phyloP scores from a whole-genome alignment of 495 filamentous ascomycete genomes.

The Penicillium longicatenatum region DNA sequence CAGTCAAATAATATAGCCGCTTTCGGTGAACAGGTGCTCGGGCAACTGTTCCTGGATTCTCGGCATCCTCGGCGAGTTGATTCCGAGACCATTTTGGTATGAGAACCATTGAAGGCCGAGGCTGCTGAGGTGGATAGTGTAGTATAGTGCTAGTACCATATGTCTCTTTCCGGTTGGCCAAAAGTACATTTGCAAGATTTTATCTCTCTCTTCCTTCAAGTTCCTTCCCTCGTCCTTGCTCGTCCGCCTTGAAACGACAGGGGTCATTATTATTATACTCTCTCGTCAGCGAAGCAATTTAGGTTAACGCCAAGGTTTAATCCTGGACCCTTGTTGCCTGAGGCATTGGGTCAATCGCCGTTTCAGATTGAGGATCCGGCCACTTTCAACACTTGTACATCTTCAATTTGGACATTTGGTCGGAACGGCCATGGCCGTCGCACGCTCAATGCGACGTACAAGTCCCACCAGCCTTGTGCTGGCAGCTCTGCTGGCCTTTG shows the following conservation, averaged over 20 bases:
- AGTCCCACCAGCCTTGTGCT: slow-evolving; percentile 68
- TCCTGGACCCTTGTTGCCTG: slow-evolving; percentile 15
- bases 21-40: slow-evolving; percentile 19
- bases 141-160: not conserved
- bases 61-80: not conserved
- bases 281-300: not conserved
- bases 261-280: not conserved
- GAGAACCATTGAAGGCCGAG: slow-evolving; percentile 7
- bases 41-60: slow-evolving; percentile 19
- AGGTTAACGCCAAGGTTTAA: not conserved
- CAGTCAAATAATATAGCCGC: slow-evolving; percentile 11
- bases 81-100: not conserved
- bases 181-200: not conserved
- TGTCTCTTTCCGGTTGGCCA: slow-evolving; percentile 5
- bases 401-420: slow-evolving; percentile 11
- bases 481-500: slow-evolving; percentile 59
- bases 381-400: slow-evolving; percentile 16
- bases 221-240: not conserved
- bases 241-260: not conserved
- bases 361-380: slow-evolving; percentile 13
- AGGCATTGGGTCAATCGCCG: slow-evolving; percentile 19
- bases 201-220: not conserved
- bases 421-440: slow-evolving; percentile 49
- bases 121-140: not conserved
- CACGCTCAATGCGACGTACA: slow-evolving; percentile 64